Conservation (phyloP, 768 basidiomycete species). For the Crassisporium funariophilum region DNA sequence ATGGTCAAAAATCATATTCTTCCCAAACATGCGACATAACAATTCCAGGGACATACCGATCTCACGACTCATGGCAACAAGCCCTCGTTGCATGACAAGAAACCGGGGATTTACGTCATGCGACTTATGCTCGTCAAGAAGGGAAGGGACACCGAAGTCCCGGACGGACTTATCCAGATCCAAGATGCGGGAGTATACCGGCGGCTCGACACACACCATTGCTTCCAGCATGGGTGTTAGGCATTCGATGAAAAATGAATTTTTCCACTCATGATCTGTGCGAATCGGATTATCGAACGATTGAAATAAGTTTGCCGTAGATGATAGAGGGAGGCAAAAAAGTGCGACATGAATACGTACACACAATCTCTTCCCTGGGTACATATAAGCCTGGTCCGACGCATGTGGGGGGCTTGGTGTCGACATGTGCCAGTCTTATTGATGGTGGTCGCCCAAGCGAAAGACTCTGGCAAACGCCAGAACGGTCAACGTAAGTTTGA, state of each 20-base stretch:
- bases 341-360: slow-evolving; percentile 38
- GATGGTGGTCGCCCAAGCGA: slow-evolving; percentile 76
- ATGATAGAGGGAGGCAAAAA: slow-evolving; percentile 12
- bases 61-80: slow-evolving; percentile 62
- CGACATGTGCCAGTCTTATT: slow-evolving; percentile 64
- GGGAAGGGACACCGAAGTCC: slow-evolving; percentile 53
- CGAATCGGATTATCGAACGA: slow-evolving; percentile 4
- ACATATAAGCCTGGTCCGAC: slow-evolving; percentile 48
- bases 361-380: slow-evolving; percentile 50
- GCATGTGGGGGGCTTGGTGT: slow-evolving; percentile 57
- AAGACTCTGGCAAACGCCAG: slow-evolving; percentile 45
- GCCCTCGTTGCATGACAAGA: slow-evolving; percentile 64
- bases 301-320: neutral
- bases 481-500: too few relatives aligned
- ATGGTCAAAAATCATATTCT: slow-evolving; percentile 2
- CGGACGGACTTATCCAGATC: slow-evolving; percentile 57
- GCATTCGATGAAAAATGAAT: slow-evolving; percentile 63
- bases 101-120: slow-evolving; percentile 47
- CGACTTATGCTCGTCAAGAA: slow-evolving; percentile 46
- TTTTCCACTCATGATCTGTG: slow-evolving; percentile 73
- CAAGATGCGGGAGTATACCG: slow-evolving; percentile 52
- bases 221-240: slow-evolving; percentile 63
- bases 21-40: neutral
- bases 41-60: slow-evolving; percentile 45
- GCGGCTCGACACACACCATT: slow-evolving; percentile 53